These are phyloP conservation scores for Mycena sp. DNA, from an alignment of 1,284 basidiomycete species.

Conservation along the genomic window DNA sequence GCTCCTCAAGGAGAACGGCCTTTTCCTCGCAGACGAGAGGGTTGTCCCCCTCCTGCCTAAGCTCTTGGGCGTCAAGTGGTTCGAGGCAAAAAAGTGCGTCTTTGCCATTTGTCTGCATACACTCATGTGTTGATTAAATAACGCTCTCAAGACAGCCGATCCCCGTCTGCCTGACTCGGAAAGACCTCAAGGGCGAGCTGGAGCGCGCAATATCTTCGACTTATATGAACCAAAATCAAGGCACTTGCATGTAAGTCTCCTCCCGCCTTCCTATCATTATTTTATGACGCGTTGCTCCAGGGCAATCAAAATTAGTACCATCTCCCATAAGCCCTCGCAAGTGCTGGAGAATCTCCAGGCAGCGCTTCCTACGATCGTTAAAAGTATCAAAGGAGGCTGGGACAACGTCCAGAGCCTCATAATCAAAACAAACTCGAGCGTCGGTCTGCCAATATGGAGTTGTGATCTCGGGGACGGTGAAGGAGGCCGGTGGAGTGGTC, in stretches of 20 bases:
- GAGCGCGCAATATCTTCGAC: constrained; percentile 92
- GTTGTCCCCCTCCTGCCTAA: constrained; percentile 89
- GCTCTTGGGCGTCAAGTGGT: constrained; percentile 91
- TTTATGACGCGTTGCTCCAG: constrained; percentile 49
- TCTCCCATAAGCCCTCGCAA: constrained; percentile 79
- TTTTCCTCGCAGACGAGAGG: constrained; percentile 95
- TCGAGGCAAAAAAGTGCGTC: constrained; percentile 91
- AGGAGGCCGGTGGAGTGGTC: constrained; percentile 5
- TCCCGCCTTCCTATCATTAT: neutral
- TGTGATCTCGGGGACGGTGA: constrained; percentile 46
- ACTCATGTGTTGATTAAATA: neutral
- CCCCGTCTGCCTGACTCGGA: constrained; percentile 86
- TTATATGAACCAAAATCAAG: constrained; percentile 92
- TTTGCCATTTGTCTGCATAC: neutral
- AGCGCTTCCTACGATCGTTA: constrained; percentile 82
- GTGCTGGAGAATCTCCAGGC: constrained; percentile 83
- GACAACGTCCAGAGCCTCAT: constrained; percentile 91
- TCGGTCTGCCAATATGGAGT: constrained; percentile 92
- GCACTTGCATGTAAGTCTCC: constrained; percentile 85
- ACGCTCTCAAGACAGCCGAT: constrained; percentile 84
- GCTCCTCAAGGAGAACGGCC: constrained; percentile 87
- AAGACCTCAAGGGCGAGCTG: constrained; percentile 90
- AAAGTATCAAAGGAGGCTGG: constrained; percentile 85
- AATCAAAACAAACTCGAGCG: constrained; percentile 90
- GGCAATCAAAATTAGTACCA: constrained; percentile 85